A percentile compares a stretch with the other conserved stretches of the same genome.
phyloP scores from a whole-genome alignment of 768 basidiomycete species.

The Fistulinella prunicolor region DNA sequence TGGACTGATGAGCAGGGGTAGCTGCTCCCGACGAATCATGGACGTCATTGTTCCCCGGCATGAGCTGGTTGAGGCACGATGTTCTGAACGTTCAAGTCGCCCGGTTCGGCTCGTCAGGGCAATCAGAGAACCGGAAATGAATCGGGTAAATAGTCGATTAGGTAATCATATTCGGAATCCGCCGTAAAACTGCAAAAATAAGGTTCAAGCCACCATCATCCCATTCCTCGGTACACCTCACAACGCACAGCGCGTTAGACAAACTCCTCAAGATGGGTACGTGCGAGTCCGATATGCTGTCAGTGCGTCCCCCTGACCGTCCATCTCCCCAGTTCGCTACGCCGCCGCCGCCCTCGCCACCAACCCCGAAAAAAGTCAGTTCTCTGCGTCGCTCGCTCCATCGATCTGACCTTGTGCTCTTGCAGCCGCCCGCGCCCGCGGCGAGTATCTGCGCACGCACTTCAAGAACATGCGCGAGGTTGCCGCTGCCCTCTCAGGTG shows the following conservation, averaged over 20 bases:
- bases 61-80: conserved; percentile 7
- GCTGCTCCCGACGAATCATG: conserved; percentile 23
- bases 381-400: neutral
- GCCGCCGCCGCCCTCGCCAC: conserved; percentile 80
- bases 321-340: conserved; percentile 74
- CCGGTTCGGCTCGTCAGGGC: neutral
- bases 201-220: conserved; percentile 32
- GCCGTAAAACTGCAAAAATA: conserved; percentile 30
- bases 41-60: conserved; percentile 29
- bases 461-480: conserved; percentile 99
- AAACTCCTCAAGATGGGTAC: conserved; percentile 63
- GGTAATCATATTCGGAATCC: conserved; percentile 12
- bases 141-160: too few species aligned
- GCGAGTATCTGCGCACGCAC: conserved; percentile 97
- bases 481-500: conserved; percentile 88
- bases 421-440: conserved; percentile 85
- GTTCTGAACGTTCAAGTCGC: too few species aligned
- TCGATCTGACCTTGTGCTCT: conserved; percentile 13
- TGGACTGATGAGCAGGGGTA: conserved; percentile 21
- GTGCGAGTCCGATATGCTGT: conserved; percentile 31
- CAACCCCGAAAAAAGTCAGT: conserved; percentile 95
- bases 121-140: too few species aligned
- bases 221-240: conserved; percentile 59
- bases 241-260: conserved; percentile 36
- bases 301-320: conserved; percentile 18